Evolutionary conservation across 305 asterid species (phyloP), one percentile per base, ranked within the genome.

Genomic region (Plantago coronopus): DNA sequence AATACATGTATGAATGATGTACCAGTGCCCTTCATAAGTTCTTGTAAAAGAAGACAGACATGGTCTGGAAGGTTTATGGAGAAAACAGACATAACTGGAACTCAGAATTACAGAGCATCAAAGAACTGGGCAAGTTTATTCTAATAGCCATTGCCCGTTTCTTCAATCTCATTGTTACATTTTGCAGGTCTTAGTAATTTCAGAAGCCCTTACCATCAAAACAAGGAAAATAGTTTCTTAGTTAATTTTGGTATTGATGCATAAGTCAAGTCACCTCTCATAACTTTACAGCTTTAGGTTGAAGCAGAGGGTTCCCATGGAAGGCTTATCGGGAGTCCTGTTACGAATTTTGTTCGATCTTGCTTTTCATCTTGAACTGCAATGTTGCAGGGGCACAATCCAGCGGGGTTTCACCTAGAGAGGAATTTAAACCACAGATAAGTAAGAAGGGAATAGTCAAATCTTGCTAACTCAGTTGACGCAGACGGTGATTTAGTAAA

Each of bases 311-410:
- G 68, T 60, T 66, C 68, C 34, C 70, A 42, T 63, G 66, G 59
- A 64, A 59, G 62, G 51, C 16, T 51, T 48, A 60, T 64, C 47
- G 44, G 22, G 74, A 50, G 50, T 45, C 64, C 46, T 44, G 22
- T 61, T 63, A 66, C 64, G 22, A 59, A 64, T 51, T 66, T 69
- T 76, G 91, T 69, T 84, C 83, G 69, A 81, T 80, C 87, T 83
- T 91, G 79, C 58, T 76, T 76, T 79, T 88, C 89, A 91, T 91
- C 79, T 76, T 88, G 89, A 81, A 88, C 77, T 86, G 95, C 80
- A 91, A 72, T 6, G 86, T 88, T 48, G 93, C 96, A 63, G 97
- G 98, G 65, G 95, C 96, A 75, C 98, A 91, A 63, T 91, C 98
- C 17, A 91, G 75, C 43, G 95, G 95, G 22, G 95, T 86, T 81